phyloP scores from a whole-genome alignment of 1,139 yeast species.

The Kurtzmaniella natalensis region DNA sequence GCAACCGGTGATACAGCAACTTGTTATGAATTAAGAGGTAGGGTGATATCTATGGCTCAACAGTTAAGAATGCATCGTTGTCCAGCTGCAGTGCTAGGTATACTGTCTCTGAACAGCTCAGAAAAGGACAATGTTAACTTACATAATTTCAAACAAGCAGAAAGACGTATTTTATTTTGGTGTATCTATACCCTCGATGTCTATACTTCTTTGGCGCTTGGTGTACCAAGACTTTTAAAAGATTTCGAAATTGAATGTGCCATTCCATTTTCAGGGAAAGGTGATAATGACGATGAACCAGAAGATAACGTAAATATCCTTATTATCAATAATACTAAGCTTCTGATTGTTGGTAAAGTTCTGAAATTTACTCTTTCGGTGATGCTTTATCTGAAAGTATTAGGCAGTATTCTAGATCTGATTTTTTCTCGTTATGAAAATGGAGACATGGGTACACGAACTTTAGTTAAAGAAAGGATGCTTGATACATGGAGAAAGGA shows the following conservation, averaged over 20 bases:
- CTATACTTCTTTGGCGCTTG: conserved; percentile 69
- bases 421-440: conserved; percentile 48
- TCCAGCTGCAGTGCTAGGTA: conserved; percentile 72
- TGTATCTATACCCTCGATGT: conserved; percentile 74
- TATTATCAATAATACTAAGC: conserved; percentile 52
- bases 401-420: conserved; percentile 70
- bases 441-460: conserved; percentile 31
- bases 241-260: conserved; percentile 87
- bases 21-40: conserved; percentile 71
- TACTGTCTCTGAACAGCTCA: conserved; percentile 27
- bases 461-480: conserved; percentile 58
- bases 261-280: conserved; percentile 65
- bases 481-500: conserved; percentile 79
- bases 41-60: conserved; percentile 79
- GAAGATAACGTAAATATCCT: conserved; percentile 50
- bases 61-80: conserved; percentile 82
- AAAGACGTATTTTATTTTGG: conserved; percentile 81
- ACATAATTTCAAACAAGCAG: conserved; percentile 63
- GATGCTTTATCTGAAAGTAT: conserved; percentile 67
- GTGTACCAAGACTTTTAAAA: conserved; percentile 75
- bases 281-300: conserved; percentile 34
- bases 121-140: conserved; percentile 53
- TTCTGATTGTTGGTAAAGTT: conserved; percentile 67
- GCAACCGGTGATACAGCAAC: conserved; percentile 72
- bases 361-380: conserved; percentile 56